Evolutionary conservation across 2,329 filamentous ascomycete genomes (phyloP).

Genomic region (Neobulgaria alba): DNA sequence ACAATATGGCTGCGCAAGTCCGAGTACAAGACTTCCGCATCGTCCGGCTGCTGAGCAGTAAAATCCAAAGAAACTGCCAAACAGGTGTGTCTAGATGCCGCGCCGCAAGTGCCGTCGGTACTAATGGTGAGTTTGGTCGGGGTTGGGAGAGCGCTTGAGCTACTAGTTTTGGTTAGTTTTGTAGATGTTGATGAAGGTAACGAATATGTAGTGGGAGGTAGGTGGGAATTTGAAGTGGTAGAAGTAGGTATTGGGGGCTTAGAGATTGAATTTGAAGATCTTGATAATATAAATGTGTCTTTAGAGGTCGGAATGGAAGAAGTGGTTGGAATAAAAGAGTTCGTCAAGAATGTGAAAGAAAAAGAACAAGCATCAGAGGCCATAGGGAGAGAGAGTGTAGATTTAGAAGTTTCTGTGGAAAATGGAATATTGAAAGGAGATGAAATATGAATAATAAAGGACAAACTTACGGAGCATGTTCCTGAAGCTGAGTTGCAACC

Average conservation of each 20-base stretch:
- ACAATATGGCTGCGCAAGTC: constrained; percentile 20
- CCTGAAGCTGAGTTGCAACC: constrained; percentile 22
- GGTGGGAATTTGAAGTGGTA: constrained; percentile 3
- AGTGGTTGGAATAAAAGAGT: too few species aligned
- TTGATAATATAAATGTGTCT: too few species aligned
- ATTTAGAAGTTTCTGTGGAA: not conserved
- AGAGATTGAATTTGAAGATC: constrained; percentile 1
- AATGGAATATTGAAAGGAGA: constrained; percentile 4
- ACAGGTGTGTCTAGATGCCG: constrained; percentile 18
- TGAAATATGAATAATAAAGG: too few species aligned
- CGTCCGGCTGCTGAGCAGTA: constrained; percentile 26
- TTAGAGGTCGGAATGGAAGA: too few species aligned
- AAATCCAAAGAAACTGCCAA: constrained; percentile 13
- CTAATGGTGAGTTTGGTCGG: constrained; percentile 2
- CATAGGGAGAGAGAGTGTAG: not conserved
- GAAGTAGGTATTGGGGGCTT: not conserved
- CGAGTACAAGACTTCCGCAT: constrained; percentile 19
- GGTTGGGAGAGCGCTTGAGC: not conserved
- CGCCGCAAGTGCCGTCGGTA: constrained; percentile 15
- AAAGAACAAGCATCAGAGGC: not conserved
- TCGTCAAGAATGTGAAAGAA: too few species aligned
- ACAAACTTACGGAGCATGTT: constrained; percentile 5
- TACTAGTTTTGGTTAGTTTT: not conserved
- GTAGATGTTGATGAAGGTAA: constrained; percentile 1
- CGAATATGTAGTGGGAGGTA: constrained; percentile 1